A percentile compares a stretch with the other conserved stretches of the same genome.
Conservation (phyloP, 2,329 filamentous ascomycete species). For the Blastomyces parvus region DNA sequence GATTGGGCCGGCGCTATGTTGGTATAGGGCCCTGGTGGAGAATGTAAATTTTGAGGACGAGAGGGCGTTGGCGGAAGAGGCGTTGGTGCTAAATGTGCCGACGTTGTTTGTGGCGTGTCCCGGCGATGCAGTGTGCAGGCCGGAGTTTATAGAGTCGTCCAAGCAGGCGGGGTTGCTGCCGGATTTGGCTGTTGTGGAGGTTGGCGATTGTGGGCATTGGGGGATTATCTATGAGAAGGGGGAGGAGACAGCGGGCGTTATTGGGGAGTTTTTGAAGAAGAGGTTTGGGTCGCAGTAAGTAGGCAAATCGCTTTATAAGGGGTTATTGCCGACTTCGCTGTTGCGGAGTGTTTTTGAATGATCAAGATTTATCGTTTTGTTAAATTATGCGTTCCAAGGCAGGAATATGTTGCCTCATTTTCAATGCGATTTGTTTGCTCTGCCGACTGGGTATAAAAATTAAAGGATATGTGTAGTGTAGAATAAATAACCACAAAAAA, state of each 20-base stretch:
- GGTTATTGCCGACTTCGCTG: too few relatives aligned
- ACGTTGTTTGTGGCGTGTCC: background rate
- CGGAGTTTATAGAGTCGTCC: background rate
- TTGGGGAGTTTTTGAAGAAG: background rate
- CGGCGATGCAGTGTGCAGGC: background rate
- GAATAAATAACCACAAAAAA: too few relatives aligned
- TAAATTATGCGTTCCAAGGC: too few relatives aligned
- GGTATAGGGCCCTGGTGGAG: background rate
- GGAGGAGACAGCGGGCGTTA: background rate
- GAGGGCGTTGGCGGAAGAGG: background rate
- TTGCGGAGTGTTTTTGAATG: background rate
- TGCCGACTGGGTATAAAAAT: too few relatives aligned
- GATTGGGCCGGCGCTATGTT: background rate
- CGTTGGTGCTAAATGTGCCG: background rate
- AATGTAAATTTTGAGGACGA: background rate
- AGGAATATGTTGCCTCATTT: too few relatives aligned
- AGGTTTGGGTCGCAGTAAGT: background rate
- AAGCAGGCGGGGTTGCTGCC: background rate
- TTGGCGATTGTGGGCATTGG: slow-evolving; percentile 2
- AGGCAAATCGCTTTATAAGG: background rate
- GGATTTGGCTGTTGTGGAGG: slow-evolving; percentile 2
- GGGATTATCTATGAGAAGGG: background rate
- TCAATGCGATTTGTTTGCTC: too few relatives aligned
- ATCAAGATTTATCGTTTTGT: background rate
- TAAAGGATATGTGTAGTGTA: too few relatives aligned